Conservation (phyloP, 2,329 filamentous ascomycete genomes). For the Trichothecium sympodiale region DNA sequence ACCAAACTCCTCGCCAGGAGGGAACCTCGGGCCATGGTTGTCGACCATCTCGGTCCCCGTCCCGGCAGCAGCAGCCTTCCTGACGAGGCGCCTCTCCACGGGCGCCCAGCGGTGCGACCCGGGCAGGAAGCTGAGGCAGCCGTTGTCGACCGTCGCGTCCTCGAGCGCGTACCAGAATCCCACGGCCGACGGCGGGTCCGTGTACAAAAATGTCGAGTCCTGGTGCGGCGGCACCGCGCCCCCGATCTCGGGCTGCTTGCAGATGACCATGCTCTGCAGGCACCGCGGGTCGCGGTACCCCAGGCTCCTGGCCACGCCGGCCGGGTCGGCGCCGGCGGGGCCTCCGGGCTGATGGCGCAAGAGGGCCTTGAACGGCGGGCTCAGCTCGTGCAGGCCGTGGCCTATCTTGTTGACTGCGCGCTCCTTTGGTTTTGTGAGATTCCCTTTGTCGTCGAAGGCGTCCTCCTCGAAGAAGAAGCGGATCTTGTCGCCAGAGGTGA, state of each 20-base stretch:
- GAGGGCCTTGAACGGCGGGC: slow-evolving; percentile 51
- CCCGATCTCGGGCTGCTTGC: slow-evolving; percentile 95
- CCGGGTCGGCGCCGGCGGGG: slow-evolving; percentile 28
- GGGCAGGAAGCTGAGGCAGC: slow-evolving; percentile 75
- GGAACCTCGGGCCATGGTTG: slow-evolving; percentile 57
- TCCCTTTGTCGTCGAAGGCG: slow-evolving; percentile 57
- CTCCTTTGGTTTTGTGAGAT: slow-evolving; percentile 66
- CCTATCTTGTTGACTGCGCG: slow-evolving; percentile 85
- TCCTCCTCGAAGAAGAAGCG: slow-evolving; percentile 97
- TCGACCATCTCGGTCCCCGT: slow-evolving; percentile 65
- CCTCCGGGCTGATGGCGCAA: slow-evolving; percentile 31
- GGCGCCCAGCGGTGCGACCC: slow-evolving; percentile 69
- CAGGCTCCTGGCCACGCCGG: slow-evolving; percentile 56
- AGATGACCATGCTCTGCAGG: slow-evolving; percentile 95
- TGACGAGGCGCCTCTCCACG: slow-evolving; percentile 64
- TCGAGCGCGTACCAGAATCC: slow-evolving; percentile 98
- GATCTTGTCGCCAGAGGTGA: slow-evolving; percentile 79
- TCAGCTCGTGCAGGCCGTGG: slow-evolving; percentile 62
- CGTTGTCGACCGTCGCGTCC: slow-evolving; percentile 78
- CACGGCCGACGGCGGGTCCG: slow-evolving; percentile 75
- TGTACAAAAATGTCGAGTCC: slow-evolving; percentile 88
- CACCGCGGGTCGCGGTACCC: slow-evolving; percentile 66
- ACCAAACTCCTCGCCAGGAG: slow-evolving; percentile 37
- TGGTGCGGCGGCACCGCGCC: slow-evolving; percentile 86
- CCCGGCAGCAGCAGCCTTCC: slow-evolving; percentile 40